phyloP scores from a whole-genome alignment of 1,284 basidiomycete genomes.

The Ceratobasidium sp. region DNA sequence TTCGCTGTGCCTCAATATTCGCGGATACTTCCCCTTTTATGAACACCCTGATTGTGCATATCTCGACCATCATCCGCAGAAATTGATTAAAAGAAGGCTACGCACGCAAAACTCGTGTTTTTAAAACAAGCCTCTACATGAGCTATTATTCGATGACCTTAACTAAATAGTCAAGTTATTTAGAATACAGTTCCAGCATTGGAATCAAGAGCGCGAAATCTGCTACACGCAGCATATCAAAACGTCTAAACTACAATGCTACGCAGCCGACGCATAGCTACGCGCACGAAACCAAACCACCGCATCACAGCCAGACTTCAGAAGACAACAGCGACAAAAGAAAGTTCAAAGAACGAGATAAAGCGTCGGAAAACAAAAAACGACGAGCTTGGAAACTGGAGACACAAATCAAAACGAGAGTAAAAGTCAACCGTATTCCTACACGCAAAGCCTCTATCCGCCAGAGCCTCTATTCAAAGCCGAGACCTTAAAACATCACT shows the following conservation, averaged over 20 bases:
- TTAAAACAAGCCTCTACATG: background rate
- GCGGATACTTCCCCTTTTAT: too few species aligned
- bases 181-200: constrained; percentile 21
- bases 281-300: constrained; percentile 1
- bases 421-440: constrained; percentile 13
- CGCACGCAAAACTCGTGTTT: too few species aligned
- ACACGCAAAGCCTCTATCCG: background rate
- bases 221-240: background rate
- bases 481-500: constrained; percentile 22
- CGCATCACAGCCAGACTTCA: background rate
- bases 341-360: constrained; percentile 15
- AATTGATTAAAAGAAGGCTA: too few species aligned
- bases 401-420: constrained; percentile 17
- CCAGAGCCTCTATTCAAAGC: background rate
- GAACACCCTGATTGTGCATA: too few species aligned
- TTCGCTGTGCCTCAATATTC: too few species aligned
- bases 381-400: background rate
- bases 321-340: background rate
- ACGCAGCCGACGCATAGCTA: background rate
- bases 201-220: background rate
- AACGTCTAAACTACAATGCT: constrained; percentile 9
- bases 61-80: too few species aligned
- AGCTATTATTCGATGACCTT: background rate
- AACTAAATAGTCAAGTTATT: background rate
- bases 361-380: background rate